Evolutionary conservation across 495 filamentous ascomycete species (phyloP), one percentile per base, ranked within the genome.

Genomic region (Hyphodiscus hymeniophilus): DNA sequence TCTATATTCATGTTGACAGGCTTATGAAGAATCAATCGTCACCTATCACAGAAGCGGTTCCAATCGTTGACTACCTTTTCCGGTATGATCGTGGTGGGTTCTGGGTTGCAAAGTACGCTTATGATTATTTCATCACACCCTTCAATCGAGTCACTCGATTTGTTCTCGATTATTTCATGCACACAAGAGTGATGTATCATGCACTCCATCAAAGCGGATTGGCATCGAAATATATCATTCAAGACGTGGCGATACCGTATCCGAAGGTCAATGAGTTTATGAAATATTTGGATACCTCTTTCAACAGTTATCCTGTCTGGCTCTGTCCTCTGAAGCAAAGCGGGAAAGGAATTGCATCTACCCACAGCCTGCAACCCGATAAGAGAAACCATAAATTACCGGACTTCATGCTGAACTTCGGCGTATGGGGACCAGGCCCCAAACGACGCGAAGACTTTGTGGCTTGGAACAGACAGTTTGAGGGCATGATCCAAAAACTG

Each of bases 171-270:
- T 69, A 75, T 56, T 80, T 81, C 51, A 53, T 79, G 54, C 78
- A 80, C 59, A 82, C 79, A 38, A 64, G 79, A 13, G 76, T 79
- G 63, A 68, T 81, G 54, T 81, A 78, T 63, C 71, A 74, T 30
- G 75, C 73, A 0, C 57, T 79, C 5, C 76, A 81, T 60, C 66
- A 63, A 22, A 70, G 66, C 11, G 72, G 73, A 24, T 65, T 74
- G 55, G 67, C 66, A 39, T 61, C 61, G 8, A 59, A 67, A 30
- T 73, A 75, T 52, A 63, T 80, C 34, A 68, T 79, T 31, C 76
- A 81, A 55, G 77, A 81, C 51, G 59, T 78, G 18, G 74, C 73
- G 34, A 60, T 80, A 49, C 77, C 76, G 0, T 69, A 70, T 30
- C 54, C 56, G 22, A 70, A 64, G 4, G 66, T 65, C 7, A 61